phyloP scores from a whole-genome alignment of 768 basidiomycete species.

The Termitomyces sp. region DNA sequence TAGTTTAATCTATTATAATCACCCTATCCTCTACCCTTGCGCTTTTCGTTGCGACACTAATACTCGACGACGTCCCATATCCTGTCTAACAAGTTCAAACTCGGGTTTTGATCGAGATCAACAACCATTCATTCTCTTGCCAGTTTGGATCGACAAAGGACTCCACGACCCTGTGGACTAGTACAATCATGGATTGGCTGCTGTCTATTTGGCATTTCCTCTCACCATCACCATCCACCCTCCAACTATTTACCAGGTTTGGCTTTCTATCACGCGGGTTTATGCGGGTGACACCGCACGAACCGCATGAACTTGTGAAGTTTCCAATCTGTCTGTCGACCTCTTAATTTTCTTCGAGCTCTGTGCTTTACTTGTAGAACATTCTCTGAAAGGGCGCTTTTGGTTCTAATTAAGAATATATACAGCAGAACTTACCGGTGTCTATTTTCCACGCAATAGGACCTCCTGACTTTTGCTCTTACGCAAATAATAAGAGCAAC shows the following conservation, averaged over 20 bases:
- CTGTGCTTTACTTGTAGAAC: too few relatives aligned
- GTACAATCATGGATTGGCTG: not conserved
- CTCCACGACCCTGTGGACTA: not conserved
- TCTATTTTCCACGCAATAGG: not conserved
- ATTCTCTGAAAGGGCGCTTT: not conserved
- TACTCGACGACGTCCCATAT: not conserved
- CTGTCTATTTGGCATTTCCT: not conserved
- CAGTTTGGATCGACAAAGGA: not conserved
- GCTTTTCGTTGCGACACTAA: not conserved
- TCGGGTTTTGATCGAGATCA: not conserved
- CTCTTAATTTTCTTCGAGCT: not conserved
- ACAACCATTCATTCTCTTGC: not conserved
- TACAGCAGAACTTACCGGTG: not conserved
- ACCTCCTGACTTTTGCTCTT: not conserved
- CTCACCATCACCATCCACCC: not conserved
- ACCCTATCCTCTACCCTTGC: not conserved
- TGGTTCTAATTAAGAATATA: not conserved
- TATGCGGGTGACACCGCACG: not conserved
- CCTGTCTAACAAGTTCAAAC: not conserved
- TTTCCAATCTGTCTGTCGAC: not conserved
- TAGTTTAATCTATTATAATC: slow-evolving; percentile 9
- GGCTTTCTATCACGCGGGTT: not conserved
- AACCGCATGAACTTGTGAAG: not conserved
- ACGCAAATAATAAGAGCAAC: not conserved
- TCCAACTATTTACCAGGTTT: not conserved